These are phyloP conservation scores for Xylaria acuta DNA, from an alignment of 495 filamentous ascomycete species.

Conservation along the genomic window DNA sequence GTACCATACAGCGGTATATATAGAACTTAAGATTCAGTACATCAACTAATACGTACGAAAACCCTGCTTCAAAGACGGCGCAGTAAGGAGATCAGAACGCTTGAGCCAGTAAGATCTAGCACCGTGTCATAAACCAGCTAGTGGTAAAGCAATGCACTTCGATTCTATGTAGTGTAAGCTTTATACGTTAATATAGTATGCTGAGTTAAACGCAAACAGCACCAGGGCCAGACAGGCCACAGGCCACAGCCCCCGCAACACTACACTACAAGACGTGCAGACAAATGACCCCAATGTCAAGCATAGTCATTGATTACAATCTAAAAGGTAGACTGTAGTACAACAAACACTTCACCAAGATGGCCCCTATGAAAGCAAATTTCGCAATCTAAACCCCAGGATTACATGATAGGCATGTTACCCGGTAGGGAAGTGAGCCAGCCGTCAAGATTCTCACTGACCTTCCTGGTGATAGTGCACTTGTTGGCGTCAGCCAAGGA, in stretches of 20 bases:
- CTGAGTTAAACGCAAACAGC: background rate
- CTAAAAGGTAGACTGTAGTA: background rate
- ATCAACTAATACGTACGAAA: background rate
- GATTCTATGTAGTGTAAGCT: no score
- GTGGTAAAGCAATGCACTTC: background rate
- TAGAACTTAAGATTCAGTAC: background rate
- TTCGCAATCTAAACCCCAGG: background rate
- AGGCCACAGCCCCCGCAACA: background rate
- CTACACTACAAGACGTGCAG: background rate
- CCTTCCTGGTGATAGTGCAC: slow-evolving; percentile 45
- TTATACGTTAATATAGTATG: no score
- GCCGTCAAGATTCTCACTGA: slow-evolving; percentile 42
- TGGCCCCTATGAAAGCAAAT: background rate
- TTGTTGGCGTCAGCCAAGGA: slow-evolving; percentile 43
- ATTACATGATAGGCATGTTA: slow-evolving; percentile 36
- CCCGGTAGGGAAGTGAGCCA: slow-evolving; percentile 43
- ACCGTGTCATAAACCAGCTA: no score
- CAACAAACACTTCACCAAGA: background rate
- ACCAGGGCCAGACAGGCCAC: background rate
- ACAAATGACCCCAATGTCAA: background rate
- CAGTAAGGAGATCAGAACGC: background rate
- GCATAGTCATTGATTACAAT: background rate
- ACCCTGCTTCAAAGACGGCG: background rate
- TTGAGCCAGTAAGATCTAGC: no score
- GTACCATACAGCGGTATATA: background rate